These are phyloP conservation scores for Mrakia hoshinonis DNA, from an alignment of 768 basidiomycete species.

Conservation along the genomic window DNA sequence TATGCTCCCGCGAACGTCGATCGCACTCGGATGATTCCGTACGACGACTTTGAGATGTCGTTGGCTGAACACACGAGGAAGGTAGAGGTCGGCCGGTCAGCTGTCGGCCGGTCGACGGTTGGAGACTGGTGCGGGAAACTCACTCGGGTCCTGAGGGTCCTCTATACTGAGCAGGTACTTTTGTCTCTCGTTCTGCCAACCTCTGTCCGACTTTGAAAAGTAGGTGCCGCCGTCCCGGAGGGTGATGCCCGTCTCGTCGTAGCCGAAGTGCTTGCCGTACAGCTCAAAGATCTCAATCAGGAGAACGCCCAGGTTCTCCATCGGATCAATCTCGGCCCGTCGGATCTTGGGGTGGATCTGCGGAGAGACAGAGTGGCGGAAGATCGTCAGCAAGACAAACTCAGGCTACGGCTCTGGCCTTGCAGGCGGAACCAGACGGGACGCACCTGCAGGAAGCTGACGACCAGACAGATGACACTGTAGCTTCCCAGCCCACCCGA, in stretches of 20 bases:
- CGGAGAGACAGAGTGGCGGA: not conserved
- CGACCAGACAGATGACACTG: conserved; percentile 81
- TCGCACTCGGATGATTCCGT: conserved; percentile 69
- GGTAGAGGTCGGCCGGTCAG: not conserved
- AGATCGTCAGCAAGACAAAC: not conserved
- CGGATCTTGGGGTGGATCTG: conserved; percentile 93
- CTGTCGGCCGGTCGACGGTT: not conserved
- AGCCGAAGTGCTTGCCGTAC: conserved; percentile 87
- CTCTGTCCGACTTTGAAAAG: conserved; percentile 68
- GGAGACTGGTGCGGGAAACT: too few species aligned
- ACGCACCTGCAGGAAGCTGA: conserved; percentile 80
- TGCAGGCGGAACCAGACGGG: too few species aligned
- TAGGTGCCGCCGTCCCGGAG: conserved; percentile 80
- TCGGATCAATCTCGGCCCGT: conserved; percentile 73
- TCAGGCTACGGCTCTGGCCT: too few species aligned
- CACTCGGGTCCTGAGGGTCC: conserved; percentile 82
- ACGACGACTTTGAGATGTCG: conserved; percentile 85
- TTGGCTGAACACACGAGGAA: conserved; percentile 52
- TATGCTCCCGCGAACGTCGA: conserved; percentile 70
- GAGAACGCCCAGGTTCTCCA: conserved; percentile 82
- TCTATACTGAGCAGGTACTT: conserved; percentile 66
- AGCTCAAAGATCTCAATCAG: conserved; percentile 96
- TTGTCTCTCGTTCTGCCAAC: conserved; percentile 57
- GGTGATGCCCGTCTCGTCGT: conserved; percentile 73
- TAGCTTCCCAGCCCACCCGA: conserved; percentile 91